Evolutionary conservation across 2,329 filamentous ascomycete genomes (phyloP).

Genomic region (Colletotrichum phormii): DNA sequence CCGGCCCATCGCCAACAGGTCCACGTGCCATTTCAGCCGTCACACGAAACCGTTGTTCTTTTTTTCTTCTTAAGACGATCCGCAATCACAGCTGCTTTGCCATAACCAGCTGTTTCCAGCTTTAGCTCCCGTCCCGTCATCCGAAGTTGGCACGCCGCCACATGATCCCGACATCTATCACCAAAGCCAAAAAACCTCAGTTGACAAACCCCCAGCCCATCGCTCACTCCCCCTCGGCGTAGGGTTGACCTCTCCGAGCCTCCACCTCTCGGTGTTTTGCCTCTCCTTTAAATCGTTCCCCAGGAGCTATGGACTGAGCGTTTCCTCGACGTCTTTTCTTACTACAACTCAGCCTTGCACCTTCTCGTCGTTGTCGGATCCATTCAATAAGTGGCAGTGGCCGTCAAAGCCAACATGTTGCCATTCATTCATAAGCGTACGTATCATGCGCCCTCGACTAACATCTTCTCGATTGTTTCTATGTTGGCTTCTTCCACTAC

Average conservation of each 20-base stretch:
- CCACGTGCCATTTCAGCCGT: neutral
- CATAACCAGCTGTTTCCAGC: neutral
- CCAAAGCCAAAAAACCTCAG: neutral
- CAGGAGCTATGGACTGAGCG: neutral
- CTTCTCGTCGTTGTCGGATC: neutral
- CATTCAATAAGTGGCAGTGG: neutral
- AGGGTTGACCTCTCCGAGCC: neutral
- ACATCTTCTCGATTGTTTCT: neutral
- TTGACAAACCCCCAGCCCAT: neutral
- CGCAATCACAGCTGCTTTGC: neutral
- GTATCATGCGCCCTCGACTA: neutral
- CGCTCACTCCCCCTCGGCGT: neutral
- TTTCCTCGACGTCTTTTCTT: neutral
- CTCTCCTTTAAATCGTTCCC: neutral
- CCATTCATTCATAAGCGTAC: conserved; percentile 45
- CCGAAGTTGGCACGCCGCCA: neutral
- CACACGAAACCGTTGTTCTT: neutral
- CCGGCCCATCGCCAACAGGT: conserved; percentile 4
- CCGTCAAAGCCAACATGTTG: conserved; percentile 40
- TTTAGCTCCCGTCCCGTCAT: neutral
- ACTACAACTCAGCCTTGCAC: neutral
- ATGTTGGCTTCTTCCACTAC: neutral
- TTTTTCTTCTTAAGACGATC: neutral
- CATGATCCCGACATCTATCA: neutral
- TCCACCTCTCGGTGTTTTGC: neutral